Evolutionary conservation across 441 rosid species (phyloP), one percentile per base, ranked within the genome.

Genomic region (Adansonia madagascariensis): DNA sequence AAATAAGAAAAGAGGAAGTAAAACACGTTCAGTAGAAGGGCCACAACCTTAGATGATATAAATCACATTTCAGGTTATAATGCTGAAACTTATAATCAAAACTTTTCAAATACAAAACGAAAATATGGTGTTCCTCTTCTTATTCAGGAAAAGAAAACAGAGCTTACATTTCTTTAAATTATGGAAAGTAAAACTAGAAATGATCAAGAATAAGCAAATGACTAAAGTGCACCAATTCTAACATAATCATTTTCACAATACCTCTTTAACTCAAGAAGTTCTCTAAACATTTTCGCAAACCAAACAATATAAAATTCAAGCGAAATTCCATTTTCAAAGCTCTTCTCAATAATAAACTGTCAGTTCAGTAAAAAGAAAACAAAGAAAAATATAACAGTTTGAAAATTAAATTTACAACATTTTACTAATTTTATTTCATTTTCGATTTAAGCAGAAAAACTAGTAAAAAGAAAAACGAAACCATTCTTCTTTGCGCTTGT

Each of bases 401-500:
- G 6, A 24, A 67, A 67, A 24, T 14, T 9, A 24, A 69, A 69
- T 3, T 49, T 49, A 24, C 14, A 10, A 39, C 74, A 71, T 31
- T 71, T n/a, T 9, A 71, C 62, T 71, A n/a, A 53, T n/a, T 53
- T 31, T 17, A 35, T 17, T 53, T 52, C 15, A 53, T 31, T 46
- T 35, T 68, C 56, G 18, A 68, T 8, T 8, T 64, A 22, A 39
- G 50, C 22, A 14, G 17, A 53, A 47, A 47, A 46, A 63, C 22
- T n/a, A 68, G 72, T 10, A 47, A 20, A 68, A 46, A 4, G 41
- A 60, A 49, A 47, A 53, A 50, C 66, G 39, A 6, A 76, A 96
- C 99, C 98, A 96, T 89, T 90, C 84, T 83, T 96, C 98, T 89
- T 91, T 96, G 82, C 78, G 94, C 60, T 78, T 84, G 77, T 91